Percentiles rank a stretch among this genome's conserved stretches.
Conservation (phyloP, 305 asterid species). For the Nicotiana rustica region DNA sequence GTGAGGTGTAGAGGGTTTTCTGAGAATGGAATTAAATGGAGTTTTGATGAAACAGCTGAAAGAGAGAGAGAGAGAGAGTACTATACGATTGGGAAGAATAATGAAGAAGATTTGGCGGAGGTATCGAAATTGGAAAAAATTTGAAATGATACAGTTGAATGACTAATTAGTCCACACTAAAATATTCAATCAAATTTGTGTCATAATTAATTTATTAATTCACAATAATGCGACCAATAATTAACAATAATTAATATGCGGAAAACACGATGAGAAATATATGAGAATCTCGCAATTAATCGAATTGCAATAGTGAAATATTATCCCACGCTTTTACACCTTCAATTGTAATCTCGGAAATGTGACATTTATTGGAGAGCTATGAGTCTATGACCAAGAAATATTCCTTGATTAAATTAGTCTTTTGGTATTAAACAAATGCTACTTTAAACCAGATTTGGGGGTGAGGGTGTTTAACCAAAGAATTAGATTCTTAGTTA, state of each 20-base stretch:
- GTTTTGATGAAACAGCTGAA: constrained; percentile 30
- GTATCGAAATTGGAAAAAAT: constrained; percentile 45
- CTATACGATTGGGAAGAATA: constrained; percentile 28
- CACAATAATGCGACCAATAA: neutral
- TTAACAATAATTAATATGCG: neutral
- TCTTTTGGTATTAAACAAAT: neutral
- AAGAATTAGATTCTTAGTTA: too few relatives aligned
- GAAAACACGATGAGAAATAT: neutral
- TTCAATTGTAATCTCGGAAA: neutral
- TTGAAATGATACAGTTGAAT: constrained; percentile 41
- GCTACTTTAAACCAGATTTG: neutral
- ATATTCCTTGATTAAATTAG: neutral
- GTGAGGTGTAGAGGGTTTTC: constrained; percentile 4
- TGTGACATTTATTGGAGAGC: neutral
- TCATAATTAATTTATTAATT: neutral
- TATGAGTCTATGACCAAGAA: neutral
- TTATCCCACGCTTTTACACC: neutral
- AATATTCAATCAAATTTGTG: neutral
- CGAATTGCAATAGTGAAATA: neutral
- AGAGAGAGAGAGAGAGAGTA: constrained; percentile 1
- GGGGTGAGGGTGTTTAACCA: neutral
- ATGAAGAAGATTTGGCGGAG: constrained; percentile 58
- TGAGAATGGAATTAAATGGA: constrained; percentile 35
- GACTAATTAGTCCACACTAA: constrained; percentile 26
- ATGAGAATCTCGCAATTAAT: neutral